These are phyloP conservation scores for Aspergillus coremiiformis DNA, from an alignment of 495 filamentous ascomycete genomes.

Conservation along the genomic window DNA sequence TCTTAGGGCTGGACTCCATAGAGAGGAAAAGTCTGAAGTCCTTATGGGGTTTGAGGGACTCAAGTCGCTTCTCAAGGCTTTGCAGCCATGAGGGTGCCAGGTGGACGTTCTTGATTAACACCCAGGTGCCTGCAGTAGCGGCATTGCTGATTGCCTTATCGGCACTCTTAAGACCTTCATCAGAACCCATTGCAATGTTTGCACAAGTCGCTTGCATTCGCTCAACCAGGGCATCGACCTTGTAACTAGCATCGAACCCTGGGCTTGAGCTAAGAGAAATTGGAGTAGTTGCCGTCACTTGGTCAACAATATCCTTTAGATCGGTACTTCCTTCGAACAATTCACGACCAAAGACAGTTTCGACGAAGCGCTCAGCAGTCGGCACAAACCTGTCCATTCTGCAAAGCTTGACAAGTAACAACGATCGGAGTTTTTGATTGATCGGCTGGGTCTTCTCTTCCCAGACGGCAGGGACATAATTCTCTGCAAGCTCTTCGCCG, in stretches of 20 bases:
- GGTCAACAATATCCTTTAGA: conserved; percentile 72
- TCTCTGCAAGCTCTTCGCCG: conserved; percentile 79
- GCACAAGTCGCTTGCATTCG: conserved; percentile 72
- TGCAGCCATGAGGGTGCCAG: conserved; percentile 93
- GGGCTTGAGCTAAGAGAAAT: conserved; percentile 89
- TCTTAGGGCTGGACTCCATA: conserved; percentile 96
- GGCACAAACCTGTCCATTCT: conserved; percentile 93
- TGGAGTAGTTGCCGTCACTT: conserved; percentile 76
- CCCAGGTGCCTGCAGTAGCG: conserved; percentile 89
- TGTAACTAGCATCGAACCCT: conserved; percentile 97
- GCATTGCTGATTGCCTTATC: conserved; percentile 94
- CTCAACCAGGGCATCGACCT: conserved; percentile 91
- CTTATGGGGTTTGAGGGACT: conserved; percentile 86
- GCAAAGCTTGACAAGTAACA: conserved; percentile 89
- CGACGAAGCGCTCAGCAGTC: conserved; percentile 79
- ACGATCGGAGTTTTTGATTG: conserved; percentile 72
- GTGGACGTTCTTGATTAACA: conserved; percentile 98
- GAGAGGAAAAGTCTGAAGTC: conserved; percentile 95
- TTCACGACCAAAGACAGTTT: conserved; percentile 78
- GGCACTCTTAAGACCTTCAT: conserved; percentile 81
- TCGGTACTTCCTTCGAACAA: conserved; percentile 77
- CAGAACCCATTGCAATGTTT: conserved; percentile 98
- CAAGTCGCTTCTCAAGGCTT: conserved; percentile 91
- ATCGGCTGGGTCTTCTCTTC: conserved; percentile 52
- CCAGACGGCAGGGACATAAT: conserved; percentile 74